These are phyloP conservation scores for Circinella minor DNA, from an alignment of 371 early-diverging fungal genomes.

Conservation along the genomic window DNA sequence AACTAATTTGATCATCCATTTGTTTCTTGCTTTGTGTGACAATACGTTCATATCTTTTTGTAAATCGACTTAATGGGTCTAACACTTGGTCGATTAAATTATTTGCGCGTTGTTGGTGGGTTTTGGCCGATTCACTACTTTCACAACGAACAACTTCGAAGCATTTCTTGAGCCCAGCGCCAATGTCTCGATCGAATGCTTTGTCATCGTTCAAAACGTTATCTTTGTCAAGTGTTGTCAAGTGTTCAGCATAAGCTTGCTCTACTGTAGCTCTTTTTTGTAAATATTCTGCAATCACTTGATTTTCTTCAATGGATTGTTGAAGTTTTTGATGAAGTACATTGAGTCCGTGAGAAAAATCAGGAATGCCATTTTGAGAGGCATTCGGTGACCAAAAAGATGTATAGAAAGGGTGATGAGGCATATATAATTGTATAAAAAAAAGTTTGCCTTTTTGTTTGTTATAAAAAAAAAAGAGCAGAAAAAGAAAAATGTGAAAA, in stretches of 20 bases:
- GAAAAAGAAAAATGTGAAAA: background rate
- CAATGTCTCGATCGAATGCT: constrained; percentile 65
- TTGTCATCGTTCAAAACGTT: constrained; percentile 6
- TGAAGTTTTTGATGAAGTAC: constrained; percentile 68
- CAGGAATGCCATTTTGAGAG: constrained; percentile 24
- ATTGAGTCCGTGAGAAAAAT: constrained; percentile 53
- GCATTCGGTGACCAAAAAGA: constrained; percentile 51
- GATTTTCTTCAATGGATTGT: constrained; percentile 69
- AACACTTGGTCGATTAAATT: constrained; percentile 66
- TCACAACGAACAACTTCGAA: constrained; percentile 70
- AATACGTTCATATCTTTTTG: constrained; percentile 54
- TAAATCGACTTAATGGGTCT: constrained; percentile 61
- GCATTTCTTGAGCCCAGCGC: constrained; percentile 70
- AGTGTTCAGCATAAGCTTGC: constrained; percentile 54
- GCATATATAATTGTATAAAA: constrained; percentile 4
- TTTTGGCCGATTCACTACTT: constrained; percentile 58
- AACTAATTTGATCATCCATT: background rate
- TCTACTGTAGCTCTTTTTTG: constrained; percentile 69
- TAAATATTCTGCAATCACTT: constrained; percentile 68
- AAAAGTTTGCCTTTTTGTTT: background rate
- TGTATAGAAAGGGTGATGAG: constrained; percentile 33
- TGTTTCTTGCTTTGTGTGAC: constrained; percentile 7
- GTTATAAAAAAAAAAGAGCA: background rate
- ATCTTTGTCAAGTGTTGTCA: constrained; percentile 24
- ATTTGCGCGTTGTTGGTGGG: constrained; percentile 60